A percentile compares a stretch with the other conserved stretches of the same genome.
Evolutionary conservation across 768 basidiomycete species (phyloP).

Genomic region (Leccinum rimulosum): DNA sequence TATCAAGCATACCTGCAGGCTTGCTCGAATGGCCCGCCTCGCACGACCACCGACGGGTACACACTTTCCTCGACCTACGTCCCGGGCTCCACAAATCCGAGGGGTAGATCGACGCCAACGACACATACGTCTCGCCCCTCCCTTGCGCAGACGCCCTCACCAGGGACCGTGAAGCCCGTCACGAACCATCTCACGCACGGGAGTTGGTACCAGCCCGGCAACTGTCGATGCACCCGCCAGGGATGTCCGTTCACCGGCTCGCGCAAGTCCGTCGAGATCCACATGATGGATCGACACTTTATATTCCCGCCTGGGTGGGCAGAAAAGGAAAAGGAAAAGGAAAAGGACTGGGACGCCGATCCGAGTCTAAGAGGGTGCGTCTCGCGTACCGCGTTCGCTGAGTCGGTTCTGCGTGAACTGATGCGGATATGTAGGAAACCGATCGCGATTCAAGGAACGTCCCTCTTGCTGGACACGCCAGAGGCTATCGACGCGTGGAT

Average conservation of each 20-base stretch:
- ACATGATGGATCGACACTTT: constrained; percentile 90
- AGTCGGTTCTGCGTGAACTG: background rate
- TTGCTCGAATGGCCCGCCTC: constrained; percentile 15
- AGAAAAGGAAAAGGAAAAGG: constrained; percentile 45
- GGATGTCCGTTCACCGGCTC: constrained; percentile 72
- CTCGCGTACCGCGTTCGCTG: too few species aligned
- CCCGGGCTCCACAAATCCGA: constrained; percentile 14
- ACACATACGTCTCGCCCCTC: background rate
- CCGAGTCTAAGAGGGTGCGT: constrained; percentile 74
- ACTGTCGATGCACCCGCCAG: constrained; percentile 54
- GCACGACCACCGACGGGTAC: constrained; percentile 36
- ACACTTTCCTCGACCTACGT: constrained; percentile 39
- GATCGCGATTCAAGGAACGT: constrained; percentile 78
- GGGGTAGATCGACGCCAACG: background rate
- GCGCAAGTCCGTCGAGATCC: constrained; percentile 65
- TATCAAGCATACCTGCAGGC: constrained; percentile 51
- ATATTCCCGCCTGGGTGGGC: constrained; percentile 78
- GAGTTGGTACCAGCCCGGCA: constrained; percentile 66
- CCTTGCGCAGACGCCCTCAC: constrained; percentile 2
- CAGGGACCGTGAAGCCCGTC: constrained; percentile 11
- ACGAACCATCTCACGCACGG: constrained; percentile 21
- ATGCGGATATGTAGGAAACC: constrained; percentile 50
- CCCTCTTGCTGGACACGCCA: constrained; percentile 70
- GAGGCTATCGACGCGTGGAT: constrained; percentile 86
- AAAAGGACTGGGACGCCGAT: constrained; percentile 78